Base-by-base conservation (phyloP, 192 early-diverging fungal species). In the Backusella parvicylindrica region DNA sequence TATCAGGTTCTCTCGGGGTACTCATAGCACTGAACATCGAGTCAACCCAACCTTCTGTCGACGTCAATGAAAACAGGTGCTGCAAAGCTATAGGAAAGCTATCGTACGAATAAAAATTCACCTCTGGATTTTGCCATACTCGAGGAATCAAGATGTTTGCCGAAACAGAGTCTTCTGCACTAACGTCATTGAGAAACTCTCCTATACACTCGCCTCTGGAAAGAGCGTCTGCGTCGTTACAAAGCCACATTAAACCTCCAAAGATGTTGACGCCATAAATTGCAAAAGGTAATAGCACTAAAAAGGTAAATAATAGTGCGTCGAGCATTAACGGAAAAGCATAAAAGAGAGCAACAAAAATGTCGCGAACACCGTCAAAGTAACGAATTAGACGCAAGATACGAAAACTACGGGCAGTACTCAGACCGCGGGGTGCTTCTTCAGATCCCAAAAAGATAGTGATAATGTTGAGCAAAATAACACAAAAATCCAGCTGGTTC, bases 321-420 rank as follows among this genome's bases (percentile, higher is more conserved):
- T 87, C 83, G n/a, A 89, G 60, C 67, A 89, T 85, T 50, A 84
- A 81, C 5, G 87, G 85, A 28, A 84, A 83, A 12, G 86, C 86
- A 37, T 79, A 74, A 33, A 79, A 41, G 41, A 79, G 26, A 64
- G 74, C 78, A 36, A 74, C 67, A 74, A 79, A 79, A 6, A 79
- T 73, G 36, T 79, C 68, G 6, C 73, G 68, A 2, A 79, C 73
- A 23, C 78, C 64, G 4, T 67, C 40, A 53, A 79, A 79, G 43
- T 79, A 79, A n/a, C 78, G 78, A 11, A 79, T 75, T 21, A 79
- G 32, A 38, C 78, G 73, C n/a, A 79, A 36, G 16, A 79, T 71
- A 79, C 78, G 78, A 23, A 89, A 79, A 33, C 82, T 81, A 26
- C 87, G 84, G 32, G 87, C 79, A 18, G 84, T 81, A 23, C 83